Evolutionary conservation across 2,329 filamentous ascomycete genomes (phyloP), one percentile per base, ranked within the genome.

Genomic region (Zelopaecilomyces penicillatus): DNA sequence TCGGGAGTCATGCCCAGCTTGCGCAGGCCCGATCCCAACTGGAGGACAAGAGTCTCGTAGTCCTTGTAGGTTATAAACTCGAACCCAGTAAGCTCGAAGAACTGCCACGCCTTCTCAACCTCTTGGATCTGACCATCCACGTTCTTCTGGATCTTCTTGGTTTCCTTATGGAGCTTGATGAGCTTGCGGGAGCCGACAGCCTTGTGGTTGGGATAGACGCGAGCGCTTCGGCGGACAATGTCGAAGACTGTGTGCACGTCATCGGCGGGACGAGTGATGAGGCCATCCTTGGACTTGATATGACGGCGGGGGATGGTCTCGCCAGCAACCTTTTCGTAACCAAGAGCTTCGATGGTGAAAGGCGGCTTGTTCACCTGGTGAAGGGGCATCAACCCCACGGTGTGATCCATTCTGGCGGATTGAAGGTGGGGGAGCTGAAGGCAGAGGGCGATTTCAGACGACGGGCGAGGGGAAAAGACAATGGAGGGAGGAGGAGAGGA

Each of bases 91-190:
- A 94, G 80, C 74, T 95, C 89, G 55, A 87, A 94, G 67, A 82
- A 94, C 43, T 83, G 82, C 89, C 89, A 95, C 64, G 91, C 80
- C 79, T 95, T 95, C 51, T 94, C 86, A 31, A 93, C 80, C 68
- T 90, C 79, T 52, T 75, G 72, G 64, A 88, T 76, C 62, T 85
- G 76, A 54, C 89, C 89, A 58, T 94, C 86, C 46, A 95, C 71
- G 41, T 87, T 75, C 76, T 94, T 95, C 75, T 89, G 85, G 54
- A 95, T 71, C 75, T 88, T 93, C 73, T 91, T 95, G 55, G 77
- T 83, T 73, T 95, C 89, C 57, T 78, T 78, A 66, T 95, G 88
- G 39, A 83, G 80, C 65, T 83, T 74, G 65, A 95, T 65, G 46
- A 95, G 75, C 63, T 78, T 83, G 51, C 89, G 82, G 57, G 74